Base-by-base conservation (phyloP, 2,329 filamentous ascomycete species). In the Hypomyces perniciosus region DNA sequence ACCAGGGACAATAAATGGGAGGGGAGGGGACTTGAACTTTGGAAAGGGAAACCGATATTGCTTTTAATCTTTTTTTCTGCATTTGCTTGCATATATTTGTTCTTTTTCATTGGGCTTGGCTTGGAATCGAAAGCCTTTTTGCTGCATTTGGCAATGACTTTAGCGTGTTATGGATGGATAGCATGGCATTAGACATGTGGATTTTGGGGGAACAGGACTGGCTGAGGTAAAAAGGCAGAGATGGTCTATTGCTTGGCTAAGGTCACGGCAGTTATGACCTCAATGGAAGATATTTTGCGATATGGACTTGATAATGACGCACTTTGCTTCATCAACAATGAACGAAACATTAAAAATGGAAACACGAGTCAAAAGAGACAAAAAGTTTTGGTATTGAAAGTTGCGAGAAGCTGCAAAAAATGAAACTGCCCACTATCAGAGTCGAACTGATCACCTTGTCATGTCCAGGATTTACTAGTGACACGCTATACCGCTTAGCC, bases 381-480 rank as follows among this genome's bases (percentile, higher is more conserved):
- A 8, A 27, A 33, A 31, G 31, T 34, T 20, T 20, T 28, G 33
- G 27, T 3, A 20, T 4, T 10, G 33, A 7, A 27, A 12, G 9
- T 6, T 20, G 7, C 27, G 6, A 37, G 2, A 34, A 20, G 35
- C 35, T 20, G 20, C 9, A 35, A 39, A 39, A 43, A 47, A 52
- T 43, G 48, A 10, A 7, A 31, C 38, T 53, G 51, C 51, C 51
- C 51, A 48, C 46, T 48, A 53, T 49, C 46, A 49, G 51, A 53
- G 46, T 53, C 51, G 51, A 53, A 49, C 51, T 49, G 46, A 49
- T 53, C 51, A 53, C 51, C 51, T 53, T 53, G 51, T 53, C 51
- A 49, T 53, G 42, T 49, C 51, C 43, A 43, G 46, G 39, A 9
- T 12, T 2, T 53, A 53, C 51, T 48, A 53, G 51, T 53, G 46